These are phyloP conservation scores for Dryadomyces quercus-mongolicae DNA, from an alignment of 2,329 filamentous ascomycete genomes.

Conservation along the genomic window DNA sequence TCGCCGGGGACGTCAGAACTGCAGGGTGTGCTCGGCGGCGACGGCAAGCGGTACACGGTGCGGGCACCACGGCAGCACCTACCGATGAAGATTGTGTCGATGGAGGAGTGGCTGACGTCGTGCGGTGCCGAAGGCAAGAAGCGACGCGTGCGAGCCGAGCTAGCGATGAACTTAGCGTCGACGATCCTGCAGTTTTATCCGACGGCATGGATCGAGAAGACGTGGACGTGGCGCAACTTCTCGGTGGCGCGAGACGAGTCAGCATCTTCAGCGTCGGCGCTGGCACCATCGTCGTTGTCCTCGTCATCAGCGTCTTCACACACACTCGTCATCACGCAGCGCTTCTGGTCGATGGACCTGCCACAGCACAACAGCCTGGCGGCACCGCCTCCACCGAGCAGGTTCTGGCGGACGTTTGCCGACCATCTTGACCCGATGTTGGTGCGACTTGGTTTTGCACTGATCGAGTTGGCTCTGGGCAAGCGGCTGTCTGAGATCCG, in stretches of 20 bases:
- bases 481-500: slow-evolving; percentile 9
- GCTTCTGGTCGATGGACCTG: slow-evolving; percentile 9
- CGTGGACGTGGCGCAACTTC: slow-evolving; percentile 12
- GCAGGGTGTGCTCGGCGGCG: slow-evolving; percentile 8
- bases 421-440: slow-evolving; percentile 11
- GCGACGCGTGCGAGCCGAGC: slow-evolving; percentile 7
- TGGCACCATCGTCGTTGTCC: no score
- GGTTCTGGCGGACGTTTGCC: slow-evolving; percentile 9
- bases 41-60: slow-evolving; percentile 8
- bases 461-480: slow-evolving; percentile 11
- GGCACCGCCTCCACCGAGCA: slow-evolving; percentile 4
- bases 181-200: slow-evolving; percentile 11
- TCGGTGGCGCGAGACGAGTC: slow-evolving; percentile 6
- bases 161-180: slow-evolving; percentile 10
- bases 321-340: slow-evolving; percentile 10
- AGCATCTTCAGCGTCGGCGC: not conserved
- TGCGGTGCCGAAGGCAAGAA: slow-evolving; percentile 7
- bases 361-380: slow-evolving; percentile 1
- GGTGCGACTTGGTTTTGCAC: slow-evolving; percentile 11
- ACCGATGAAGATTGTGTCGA: slow-evolving; percentile 7
- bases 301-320: not conserved
- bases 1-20: not conserved
- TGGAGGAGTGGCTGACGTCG: slow-evolving; percentile 11
- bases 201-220: slow-evolving; percentile 12
- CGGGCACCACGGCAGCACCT: slow-evolving; percentile 4